Evolutionary conservation across 1,139 yeast genomes (phyloP), one percentile per base, ranked within the genome.

Genomic region (Trichomonascaceae sp.): DNA sequence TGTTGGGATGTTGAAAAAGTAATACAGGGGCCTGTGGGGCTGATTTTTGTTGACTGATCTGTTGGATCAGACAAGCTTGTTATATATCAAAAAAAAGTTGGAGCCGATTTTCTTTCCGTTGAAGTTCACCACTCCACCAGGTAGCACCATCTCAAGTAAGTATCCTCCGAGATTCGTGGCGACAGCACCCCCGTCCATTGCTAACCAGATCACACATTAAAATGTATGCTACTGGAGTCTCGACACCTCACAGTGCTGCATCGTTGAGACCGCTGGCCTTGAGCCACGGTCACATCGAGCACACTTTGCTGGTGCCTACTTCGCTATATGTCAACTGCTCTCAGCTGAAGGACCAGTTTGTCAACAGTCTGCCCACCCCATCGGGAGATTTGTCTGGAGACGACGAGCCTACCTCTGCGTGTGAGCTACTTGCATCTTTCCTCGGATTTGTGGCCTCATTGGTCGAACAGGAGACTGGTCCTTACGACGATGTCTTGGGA

Each of bases 351-450:
- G 93, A 85, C 46, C 93, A 77, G 56, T 89, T 89, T 56, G 64
- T 62, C 51, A 79, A 81, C 54, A 65, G 76, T 27, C 69, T 85
- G 46, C 95, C 95, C 16, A 39, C 48, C 16, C 75, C 78, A 30
- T 79, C 95, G 28, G 95, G 81, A 51, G 92, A 79, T 16, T 76
- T 70, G 49, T 89, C 89, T 33, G 80, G 73, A 40, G 95, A 84
- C 48, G 77, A 81, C 43, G 97, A 84, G 61, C 96, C 96, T 29
- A 62, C 87, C 30, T 76, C 92, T 31, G 76, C 92, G 35, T 77
- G 87, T 29, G 98, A 92, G 62, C 70, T 89, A 42, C 69, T 82
- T 45, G 84, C 85, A 40, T 74, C 75, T 50, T 89, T 87, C 54
- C 65, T 89, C 42, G 95, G 94, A 15, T 87, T 71, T 57, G 70